phyloP scores from a whole-genome alignment of 306 rosid species.

The Luffa aegyptiaca region DNA sequence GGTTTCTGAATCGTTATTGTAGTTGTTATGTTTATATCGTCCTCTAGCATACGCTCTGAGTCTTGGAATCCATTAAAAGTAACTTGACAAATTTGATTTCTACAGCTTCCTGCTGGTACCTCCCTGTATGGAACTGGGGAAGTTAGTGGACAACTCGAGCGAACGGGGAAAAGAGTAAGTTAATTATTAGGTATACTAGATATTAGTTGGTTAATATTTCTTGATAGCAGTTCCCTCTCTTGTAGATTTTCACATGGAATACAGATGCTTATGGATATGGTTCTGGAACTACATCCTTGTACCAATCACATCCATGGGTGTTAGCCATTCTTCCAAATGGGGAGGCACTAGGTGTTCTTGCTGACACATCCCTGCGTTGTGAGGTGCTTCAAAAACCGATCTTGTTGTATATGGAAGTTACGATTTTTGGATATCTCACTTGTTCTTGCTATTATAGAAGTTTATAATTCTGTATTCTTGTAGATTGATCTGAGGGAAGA shows the following conservation, averaged over 20 bases:
- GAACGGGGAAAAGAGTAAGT: conserved; percentile 78
- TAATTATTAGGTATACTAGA: not conserved
- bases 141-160: conserved; percentile 82
- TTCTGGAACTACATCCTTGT: conserved; percentile 70
- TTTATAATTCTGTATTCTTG: conserved; percentile 14
- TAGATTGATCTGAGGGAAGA: conserved; percentile 87
- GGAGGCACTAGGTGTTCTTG: conserved; percentile 76
- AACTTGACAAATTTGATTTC: conserved; percentile 2
- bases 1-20: not conserved
- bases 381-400: conserved; percentile 45
- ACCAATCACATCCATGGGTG: conserved; percentile 98
- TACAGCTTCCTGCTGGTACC: conserved; percentile 71
- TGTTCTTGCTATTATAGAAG: not conserved
- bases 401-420: conserved; percentile 13
- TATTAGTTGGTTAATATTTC: conserved; percentile 3
- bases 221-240: conserved; percentile 9
- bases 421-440: not conserved
- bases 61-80: not conserved
- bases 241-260: conserved; percentile 78
- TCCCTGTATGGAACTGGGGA: conserved; percentile 89
- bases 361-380: conserved; percentile 82
- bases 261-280: conserved; percentile 83
- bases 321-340: conserved; percentile 86
- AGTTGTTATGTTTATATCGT: not conserved
- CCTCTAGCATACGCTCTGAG: not conserved